These are phyloP conservation scores for Phytophthora aleatoria DNA, from an alignment of 352 stramenopile species.

Conservation along the genomic window DNA sequence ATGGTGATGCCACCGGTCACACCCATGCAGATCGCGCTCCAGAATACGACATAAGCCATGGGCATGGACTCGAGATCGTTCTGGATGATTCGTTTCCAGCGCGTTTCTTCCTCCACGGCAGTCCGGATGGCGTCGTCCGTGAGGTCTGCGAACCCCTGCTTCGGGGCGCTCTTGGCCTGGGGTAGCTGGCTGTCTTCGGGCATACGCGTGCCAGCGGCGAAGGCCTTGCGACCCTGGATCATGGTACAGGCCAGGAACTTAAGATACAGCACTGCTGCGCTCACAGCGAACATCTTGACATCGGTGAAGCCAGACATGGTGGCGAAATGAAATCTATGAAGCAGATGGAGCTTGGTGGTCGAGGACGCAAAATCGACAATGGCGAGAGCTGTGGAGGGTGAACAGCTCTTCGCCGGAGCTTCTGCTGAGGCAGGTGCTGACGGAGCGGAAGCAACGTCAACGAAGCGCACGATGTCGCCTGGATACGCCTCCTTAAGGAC, in stretches of 20 bases:
- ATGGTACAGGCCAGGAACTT: slow-evolving; percentile 65
- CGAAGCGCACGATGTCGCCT: slow-evolving; percentile 9
- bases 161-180: slow-evolving; percentile 25
- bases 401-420: neutral
- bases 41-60: slow-evolving; percentile 56
- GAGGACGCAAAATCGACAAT: slow-evolving; percentile 32
- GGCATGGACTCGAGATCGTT: slow-evolving; percentile 73
- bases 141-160: slow-evolving; percentile 32
- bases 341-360: slow-evolving; percentile 29
- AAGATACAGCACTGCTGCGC: slow-evolving; percentile 57
- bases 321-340: neutral
- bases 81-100: slow-evolving; percentile 61
- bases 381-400: slow-evolving; percentile 6
- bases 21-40: slow-evolving; percentile 40
- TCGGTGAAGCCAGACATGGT: slow-evolving; percentile 28
- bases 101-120: slow-evolving; percentile 38
- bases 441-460: slow-evolving; percentile 13
- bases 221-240: slow-evolving; percentile 51
- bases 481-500: slow-evolving; percentile 12
- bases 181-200: slow-evolving; percentile 51
- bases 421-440: slow-evolving; percentile 16
- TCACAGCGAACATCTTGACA: slow-evolving; percentile 45
- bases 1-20: slow-evolving; percentile 39
- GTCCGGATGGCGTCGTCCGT: slow-evolving; percentile 28
- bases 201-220: slow-evolving; percentile 50